Evolutionary conservation across 495 filamentous ascomycete genomes (phyloP), one percentile per base, ranked within the genome.

Genomic region (Daldinia loculata): DNA sequence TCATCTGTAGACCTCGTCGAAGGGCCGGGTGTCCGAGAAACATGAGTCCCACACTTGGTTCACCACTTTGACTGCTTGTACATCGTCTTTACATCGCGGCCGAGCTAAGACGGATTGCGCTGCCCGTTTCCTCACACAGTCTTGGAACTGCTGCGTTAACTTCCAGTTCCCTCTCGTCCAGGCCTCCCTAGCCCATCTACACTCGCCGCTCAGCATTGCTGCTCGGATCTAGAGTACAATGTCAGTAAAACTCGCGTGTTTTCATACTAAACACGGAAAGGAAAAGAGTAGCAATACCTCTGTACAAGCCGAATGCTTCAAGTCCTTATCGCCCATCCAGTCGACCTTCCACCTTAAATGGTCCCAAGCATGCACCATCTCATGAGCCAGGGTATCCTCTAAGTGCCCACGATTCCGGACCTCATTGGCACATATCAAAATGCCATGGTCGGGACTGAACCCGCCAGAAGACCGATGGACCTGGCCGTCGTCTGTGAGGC

Each of bases 41-140:
- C 96, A 98, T 71, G 93, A 97, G 71, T 97, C 94, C 92, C 94
- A 99, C 29, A 98, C 96, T 80, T 97, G 91, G 80, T 97, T 95
- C 57, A 99, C 93, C 39, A 95, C 89, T 79, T 90, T 93, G 43
- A 87, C 86, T 8, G 95, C 96, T 69, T 98, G 91, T 24, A 88
- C 89, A 74, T 97, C 92, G 79, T 97, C 92, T 75, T 91, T 92
- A 73, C 94, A 95, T 34, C 83, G 81, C 53, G 94, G 93, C 69
- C 94, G 84, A 36, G 84, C 86, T 79, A 85, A 81, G 22, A 98
- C 88, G 30, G 91, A 94, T 63, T 91, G 79, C 43, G 91, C 86
- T 8, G 95, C 95, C 69, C 96, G 83, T 74, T 88, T 82, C 58
- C 92, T 81, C 34, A 99, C 94, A 82, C 95, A 99, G 75, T 93